Percentiles rank a stretch among this genome's conserved stretches.
Evolutionary conservation across 768 basidiomycete genomes (phyloP).

Genomic region (Leccinum obscurum): DNA sequence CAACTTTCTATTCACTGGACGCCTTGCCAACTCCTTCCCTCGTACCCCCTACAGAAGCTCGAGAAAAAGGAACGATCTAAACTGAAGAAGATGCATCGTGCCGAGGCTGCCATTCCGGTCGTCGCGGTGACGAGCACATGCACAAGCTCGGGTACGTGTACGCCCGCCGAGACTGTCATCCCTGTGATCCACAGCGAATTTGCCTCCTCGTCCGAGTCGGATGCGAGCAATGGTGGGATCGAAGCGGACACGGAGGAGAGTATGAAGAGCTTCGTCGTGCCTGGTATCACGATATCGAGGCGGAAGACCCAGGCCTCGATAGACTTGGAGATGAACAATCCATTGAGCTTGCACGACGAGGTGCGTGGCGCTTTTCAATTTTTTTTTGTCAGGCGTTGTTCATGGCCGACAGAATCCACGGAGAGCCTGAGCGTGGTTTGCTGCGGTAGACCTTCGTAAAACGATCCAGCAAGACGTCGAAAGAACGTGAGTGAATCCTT

Average conservation of each 20-base stretch:
- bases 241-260: constrained; percentile 80
- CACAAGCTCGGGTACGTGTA: constrained; percentile 8
- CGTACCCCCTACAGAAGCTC: constrained; percentile 40
- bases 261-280: constrained; percentile 33
- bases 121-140: constrained; percentile 11
- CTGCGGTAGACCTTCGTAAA: too few relatives aligned
- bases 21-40: neutral
- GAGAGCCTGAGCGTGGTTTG: too few relatives aligned
- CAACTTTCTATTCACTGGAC: neutral
- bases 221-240: constrained; percentile 55
- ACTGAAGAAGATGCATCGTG: constrained; percentile 45
- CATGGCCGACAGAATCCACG: too few relatives aligned
- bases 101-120: constrained; percentile 26
- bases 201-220: constrained; percentile 58
- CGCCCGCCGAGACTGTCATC: constrained; percentile 19
- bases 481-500: too few relatives aligned
- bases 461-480: too few relatives aligned
- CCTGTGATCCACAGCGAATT: constrained; percentile 28
- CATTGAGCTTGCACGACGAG: too few relatives aligned
- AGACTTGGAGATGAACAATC: too few relatives aligned
- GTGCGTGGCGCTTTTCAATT: too few relatives aligned
- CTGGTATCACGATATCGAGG: too few relatives aligned
- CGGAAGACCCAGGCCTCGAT: too few relatives aligned
- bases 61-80: constrained; percentile 60
- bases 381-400: too few relatives aligned